Conservation (phyloP, 2,329 filamentous ascomycete genomes). For the Penicillium glabrum region DNA sequence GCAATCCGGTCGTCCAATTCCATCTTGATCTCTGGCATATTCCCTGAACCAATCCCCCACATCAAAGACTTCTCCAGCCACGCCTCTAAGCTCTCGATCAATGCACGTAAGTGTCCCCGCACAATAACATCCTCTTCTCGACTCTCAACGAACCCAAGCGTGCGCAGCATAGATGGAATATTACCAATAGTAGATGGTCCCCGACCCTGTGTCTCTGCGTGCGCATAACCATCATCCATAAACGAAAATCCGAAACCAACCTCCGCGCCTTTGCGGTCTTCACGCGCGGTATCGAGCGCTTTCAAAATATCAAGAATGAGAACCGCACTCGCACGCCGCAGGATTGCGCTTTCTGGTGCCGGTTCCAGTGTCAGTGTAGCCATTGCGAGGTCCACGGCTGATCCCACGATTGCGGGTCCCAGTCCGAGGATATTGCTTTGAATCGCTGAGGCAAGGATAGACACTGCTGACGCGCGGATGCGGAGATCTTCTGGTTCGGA, state of each 20-base stretch:
- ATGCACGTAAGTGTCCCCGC: constrained; percentile 38
- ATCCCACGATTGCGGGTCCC: constrained; percentile 34
- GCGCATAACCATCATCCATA: constrained; percentile 15
- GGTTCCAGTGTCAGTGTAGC: constrained; percentile 40
- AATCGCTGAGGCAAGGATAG: constrained; percentile 43
- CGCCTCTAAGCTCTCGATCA: constrained; percentile 44
- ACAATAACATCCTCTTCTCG: constrained; percentile 40
- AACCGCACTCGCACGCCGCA: constrained; percentile 42
- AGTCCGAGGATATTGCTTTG: constrained; percentile 42
- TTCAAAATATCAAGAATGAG: constrained; percentile 43
- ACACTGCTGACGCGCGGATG: constrained; percentile 44
- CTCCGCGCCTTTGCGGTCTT: constrained; percentile 26
- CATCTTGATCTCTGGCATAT: constrained; percentile 24
- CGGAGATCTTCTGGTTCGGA: constrained; percentile 46
- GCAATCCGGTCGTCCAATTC: constrained; percentile 40
- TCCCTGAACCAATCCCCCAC: constrained; percentile 32
- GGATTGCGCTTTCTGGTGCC: constrained; percentile 38
- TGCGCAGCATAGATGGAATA: constrained; percentile 39
- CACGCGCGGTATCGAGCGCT: constrained; percentile 37
- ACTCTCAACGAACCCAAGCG: constrained; percentile 38
- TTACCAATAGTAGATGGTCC: constrained; percentile 35
- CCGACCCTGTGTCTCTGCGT: not conserved
- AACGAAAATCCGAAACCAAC: constrained; percentile 44
- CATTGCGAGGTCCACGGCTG: constrained; percentile 41
- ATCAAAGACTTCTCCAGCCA: constrained; percentile 45